Evolutionary conservation across 441 rosid genomes (phyloP).

Genomic region (Populus tomentosa): DNA sequence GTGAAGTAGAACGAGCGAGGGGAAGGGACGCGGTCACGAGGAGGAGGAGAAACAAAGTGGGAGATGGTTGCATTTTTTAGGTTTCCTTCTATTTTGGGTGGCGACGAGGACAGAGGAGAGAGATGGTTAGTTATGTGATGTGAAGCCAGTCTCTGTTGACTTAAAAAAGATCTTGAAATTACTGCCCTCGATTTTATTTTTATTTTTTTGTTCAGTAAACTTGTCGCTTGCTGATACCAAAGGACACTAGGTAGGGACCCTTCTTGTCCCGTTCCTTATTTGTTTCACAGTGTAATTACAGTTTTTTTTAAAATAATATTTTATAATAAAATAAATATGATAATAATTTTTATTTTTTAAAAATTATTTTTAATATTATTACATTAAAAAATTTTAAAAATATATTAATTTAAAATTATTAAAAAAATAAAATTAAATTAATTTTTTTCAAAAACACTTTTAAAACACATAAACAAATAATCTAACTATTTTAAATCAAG

Average conservation of each 20-base stretch:
- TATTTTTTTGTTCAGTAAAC: background rate
- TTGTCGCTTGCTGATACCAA: background rate
- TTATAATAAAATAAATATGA: no score
- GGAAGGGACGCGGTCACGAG: background rate
- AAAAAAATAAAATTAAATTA: no score
- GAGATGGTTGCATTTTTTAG: background rate
- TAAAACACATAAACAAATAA: no score
- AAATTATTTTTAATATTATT: no score
- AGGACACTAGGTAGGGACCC: background rate
- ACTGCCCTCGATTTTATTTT: background rate
- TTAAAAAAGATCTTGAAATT: background rate
- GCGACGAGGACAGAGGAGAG: background rate
- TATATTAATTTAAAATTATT: no score
- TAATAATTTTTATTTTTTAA: no score
- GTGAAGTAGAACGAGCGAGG: constrained; percentile 1
- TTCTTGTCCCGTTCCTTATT: no score
- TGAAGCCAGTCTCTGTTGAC: background rate
- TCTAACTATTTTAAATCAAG: no score
- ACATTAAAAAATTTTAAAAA: no score
- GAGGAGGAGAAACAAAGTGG: constrained; percentile 21
- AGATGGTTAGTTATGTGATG: background rate
- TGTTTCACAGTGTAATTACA: no score
- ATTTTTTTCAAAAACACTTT: no score
- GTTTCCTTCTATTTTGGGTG: background rate
- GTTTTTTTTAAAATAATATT: no score